Evolutionary conservation across 1,139 yeast genomes (phyloP), one percentile per base, ranked within the genome.

Genomic region (Blastobotrys ciferrii): DNA sequence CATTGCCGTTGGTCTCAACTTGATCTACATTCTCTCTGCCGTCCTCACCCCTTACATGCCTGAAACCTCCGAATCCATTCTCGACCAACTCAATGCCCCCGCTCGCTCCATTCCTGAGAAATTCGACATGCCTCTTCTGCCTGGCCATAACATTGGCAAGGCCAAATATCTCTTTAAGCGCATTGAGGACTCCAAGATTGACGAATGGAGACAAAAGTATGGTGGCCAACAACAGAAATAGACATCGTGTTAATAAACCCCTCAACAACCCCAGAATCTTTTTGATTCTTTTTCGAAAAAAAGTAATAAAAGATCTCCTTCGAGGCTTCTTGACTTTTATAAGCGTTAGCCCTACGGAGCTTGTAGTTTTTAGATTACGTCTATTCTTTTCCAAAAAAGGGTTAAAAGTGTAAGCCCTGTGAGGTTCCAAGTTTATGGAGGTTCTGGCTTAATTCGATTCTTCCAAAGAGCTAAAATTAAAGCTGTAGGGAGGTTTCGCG

Each of bases 21-120:
- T 92, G 65, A 81, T 91, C 47, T 91, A 89, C 70, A 72, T 89
- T 58, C 81, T 92, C 23, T 80, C 92, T 47, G 82, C 96, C 1
- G 69, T 92, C 46, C 75, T 91, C 51, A 74, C 80, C 49, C 98
- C 99, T 56, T 92, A 77, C 72, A 88, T 92, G 82, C 99, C 99
- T 37, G 88, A 80, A 56, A 86, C 94, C 36, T 70, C 87, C 11
- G 69, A 70, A 43, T 81, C 78, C 58, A 92, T 92, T 57, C 73
- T 77, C 59, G 78, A 82, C 65, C 91, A 88, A 69, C 77, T 92
- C 70, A 87, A 88, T 63, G 94, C 84, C 28, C 96, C 96, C 42
- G 72, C 79, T 17, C 75, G 91, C 59, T 73, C 79, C 47, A 92
- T 91, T 55, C 87, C 92, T 33, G 89, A 88, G 62, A 71, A 75